phyloP scores from a whole-genome alignment of 352 stramenopile species.

The Vaucheria bursata region DNA sequence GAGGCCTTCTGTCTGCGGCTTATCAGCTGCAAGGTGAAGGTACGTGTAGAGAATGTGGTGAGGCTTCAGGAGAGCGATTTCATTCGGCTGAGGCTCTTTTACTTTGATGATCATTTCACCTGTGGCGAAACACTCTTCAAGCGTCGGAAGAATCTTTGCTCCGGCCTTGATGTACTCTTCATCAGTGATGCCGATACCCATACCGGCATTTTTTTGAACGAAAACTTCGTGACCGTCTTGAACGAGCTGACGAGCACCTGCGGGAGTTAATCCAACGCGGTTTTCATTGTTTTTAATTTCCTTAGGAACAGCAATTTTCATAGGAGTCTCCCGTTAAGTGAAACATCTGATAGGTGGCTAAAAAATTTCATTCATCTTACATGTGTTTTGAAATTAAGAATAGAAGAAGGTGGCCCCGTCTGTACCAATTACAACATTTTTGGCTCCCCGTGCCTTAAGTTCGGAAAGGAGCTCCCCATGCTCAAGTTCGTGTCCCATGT shows the following conservation, averaged over 20 bases:
- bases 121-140: background rate
- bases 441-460: no score
- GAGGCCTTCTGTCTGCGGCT: background rate
- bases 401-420: no score
- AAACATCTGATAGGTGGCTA: background rate
- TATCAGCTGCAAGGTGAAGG: background rate
- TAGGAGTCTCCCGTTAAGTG: background rate
- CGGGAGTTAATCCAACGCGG: background rate
- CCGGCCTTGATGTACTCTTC: background rate
- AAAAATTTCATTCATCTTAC: no score
- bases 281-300: conserved; percentile 1
- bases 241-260: background rate
- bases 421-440: no score
- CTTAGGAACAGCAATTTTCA: background rate
- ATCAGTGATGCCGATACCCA: background rate
- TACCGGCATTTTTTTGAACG: background rate
- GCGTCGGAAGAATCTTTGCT: background rate
- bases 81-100: background rate
- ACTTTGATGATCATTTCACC: background rate
- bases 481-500: no score
- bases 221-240: background rate
- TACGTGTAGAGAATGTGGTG: background rate
- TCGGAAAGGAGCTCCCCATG: no score
- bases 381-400: no score
- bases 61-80: background rate